A percentile compares a stretch with the other conserved stretches of the same genome.
Conservation (phyloP, 2,329 filamentous ascomycete genomes). For the Ophiostoma piceae region DNA sequence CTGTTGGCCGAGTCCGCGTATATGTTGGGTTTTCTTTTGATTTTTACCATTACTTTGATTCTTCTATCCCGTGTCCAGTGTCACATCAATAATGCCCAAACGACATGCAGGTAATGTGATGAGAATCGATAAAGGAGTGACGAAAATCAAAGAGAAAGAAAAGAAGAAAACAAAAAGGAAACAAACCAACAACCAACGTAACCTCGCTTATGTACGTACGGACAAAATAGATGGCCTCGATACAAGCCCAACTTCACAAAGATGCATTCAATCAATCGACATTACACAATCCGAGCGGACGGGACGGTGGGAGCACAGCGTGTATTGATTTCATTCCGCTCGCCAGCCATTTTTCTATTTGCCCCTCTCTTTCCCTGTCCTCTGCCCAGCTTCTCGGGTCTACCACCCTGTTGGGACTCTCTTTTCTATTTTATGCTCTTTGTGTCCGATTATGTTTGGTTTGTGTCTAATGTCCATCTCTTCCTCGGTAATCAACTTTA, state of each 20-base stretch:
- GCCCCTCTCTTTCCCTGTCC: background rate
- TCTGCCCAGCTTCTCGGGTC: background rate
- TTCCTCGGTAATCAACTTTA: background rate
- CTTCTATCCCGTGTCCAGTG: background rate
- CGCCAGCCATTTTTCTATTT: background rate
- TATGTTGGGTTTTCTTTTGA: background rate
- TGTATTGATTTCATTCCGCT: background rate
- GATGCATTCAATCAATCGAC: background rate
- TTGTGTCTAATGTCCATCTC: background rate
- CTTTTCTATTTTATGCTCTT: background rate
- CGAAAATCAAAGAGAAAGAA: background rate
- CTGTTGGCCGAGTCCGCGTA: background rate
- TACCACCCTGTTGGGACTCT: conserved; percentile 17
- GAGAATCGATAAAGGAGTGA: background rate
- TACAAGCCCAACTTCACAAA: background rate
- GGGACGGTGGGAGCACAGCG: background rate
- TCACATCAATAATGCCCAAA: background rate
- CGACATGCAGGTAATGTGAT: background rate
- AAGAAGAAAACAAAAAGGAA: background rate
- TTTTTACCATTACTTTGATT: background rate
- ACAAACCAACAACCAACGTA: background rate
- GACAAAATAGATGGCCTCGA: background rate
- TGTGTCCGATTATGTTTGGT: background rate
- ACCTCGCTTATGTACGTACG: conserved; percentile 13
- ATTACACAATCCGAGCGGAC: background rate